These are phyloP conservation scores for Schwanniomyces pseudopolymorphus DNA, from an alignment of 805 yeast genomes.

Conservation along the genomic window DNA sequence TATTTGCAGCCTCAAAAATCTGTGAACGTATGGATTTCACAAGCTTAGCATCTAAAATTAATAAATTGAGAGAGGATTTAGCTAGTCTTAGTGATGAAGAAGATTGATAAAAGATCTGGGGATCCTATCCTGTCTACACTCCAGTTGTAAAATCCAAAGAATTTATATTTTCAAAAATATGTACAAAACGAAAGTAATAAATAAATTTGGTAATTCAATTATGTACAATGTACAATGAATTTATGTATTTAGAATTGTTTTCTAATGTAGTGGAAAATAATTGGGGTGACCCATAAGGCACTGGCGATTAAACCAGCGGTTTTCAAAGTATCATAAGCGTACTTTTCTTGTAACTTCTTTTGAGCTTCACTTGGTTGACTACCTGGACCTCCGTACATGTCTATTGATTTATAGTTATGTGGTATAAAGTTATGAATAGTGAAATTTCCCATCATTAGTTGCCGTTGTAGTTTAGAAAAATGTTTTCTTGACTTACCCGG, in stretches of 20 bases:
- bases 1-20: slow-evolving; percentile 80
- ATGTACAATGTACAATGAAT: neutral
- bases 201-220: neutral
- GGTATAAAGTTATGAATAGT: neutral
- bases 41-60: slow-evolving; percentile 37
- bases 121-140: neutral
- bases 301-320: slow-evolving; percentile 64
- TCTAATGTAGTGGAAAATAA: slow-evolving; percentile 52
- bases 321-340: slow-evolving; percentile 57
- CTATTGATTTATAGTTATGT: slow-evolving; percentile 2
- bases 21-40: slow-evolving; percentile 60
- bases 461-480: neutral
- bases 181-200: slow-evolving; percentile 2
- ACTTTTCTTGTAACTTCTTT: slow-evolving; percentile 63
- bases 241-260: slow-evolving; percentile 38
- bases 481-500: slow-evolving; percentile 3
- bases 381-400: slow-evolving; percentile 52
- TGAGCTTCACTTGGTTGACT: slow-evolving; percentile 58
- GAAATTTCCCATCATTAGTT: neutral
- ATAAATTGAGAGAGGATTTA: slow-evolving; percentile 36
- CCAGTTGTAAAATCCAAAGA: neutral
- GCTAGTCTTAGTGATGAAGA: slow-evolving; percentile 17
- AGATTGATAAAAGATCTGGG: neutral
- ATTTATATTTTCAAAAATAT: slow-evolving; percentile 1
- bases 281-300: slow-evolving; percentile 60